phyloP scores from a whole-genome alignment of 345 rosid genomes.

The Durio zibethinus region DNA sequence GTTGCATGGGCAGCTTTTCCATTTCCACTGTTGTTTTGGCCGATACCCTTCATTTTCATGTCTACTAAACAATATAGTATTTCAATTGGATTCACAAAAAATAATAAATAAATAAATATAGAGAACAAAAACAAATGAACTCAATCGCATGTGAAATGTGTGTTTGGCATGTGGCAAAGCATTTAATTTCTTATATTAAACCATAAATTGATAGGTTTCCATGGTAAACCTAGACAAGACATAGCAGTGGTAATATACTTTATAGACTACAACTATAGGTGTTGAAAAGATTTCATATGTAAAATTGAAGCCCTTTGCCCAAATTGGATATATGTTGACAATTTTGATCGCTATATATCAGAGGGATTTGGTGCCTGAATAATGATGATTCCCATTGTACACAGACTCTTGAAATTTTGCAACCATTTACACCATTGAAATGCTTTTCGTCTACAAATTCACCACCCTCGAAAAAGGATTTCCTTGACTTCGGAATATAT shows the following conservation, averaged over 20 bases:
- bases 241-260: background rate
- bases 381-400: background rate
- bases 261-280: background rate
- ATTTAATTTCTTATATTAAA: background rate
- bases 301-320: constrained; percentile 1
- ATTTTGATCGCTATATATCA: background rate
- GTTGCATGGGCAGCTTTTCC: constrained; percentile 10
- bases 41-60: constrained; percentile 1
- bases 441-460: background rate
- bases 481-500: background rate
- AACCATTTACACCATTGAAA: background rate
- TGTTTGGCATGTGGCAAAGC: constrained; percentile 4
- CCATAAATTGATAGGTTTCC: background rate
- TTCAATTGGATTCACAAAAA: background rate
- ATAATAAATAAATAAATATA: too few species aligned
- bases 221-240: background rate
- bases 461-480: background rate
- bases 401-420: background rate
- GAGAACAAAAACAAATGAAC: background rate
- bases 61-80: background rate
- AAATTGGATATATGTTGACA: constrained; percentile 7
- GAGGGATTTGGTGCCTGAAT: background rate
- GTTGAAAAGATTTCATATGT: background rate
- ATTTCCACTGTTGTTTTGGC: constrained; percentile 2
- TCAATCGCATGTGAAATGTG: constrained; percentile 4